Percentiles rank a stretch among this genome's conserved stretches.
These are phyloP conservation scores for Delphinella strobiligena DNA, from an alignment of 2,329 filamentous ascomycete species.

Conservation along the genomic window DNA sequence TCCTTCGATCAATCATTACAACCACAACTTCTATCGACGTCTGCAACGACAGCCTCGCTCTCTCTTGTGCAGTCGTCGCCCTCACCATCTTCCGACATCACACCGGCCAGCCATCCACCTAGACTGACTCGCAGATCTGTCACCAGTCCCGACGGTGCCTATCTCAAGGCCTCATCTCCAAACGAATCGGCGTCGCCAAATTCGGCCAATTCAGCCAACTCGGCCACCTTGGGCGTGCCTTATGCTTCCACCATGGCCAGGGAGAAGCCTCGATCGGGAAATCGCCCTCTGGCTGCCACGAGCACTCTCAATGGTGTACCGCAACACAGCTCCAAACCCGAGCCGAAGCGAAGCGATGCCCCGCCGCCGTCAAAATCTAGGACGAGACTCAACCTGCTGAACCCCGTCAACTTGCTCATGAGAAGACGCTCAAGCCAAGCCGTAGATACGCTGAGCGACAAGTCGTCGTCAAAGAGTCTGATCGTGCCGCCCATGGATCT, in stretches of 20 bases:
- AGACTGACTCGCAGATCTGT: background rate
- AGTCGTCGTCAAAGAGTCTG: constrained; percentile 37
- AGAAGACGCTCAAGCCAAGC: constrained; percentile 40
- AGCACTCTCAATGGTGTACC: constrained; percentile 8
- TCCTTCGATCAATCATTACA: background rate
- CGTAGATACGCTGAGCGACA: constrained; percentile 35
- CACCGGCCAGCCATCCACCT: background rate
- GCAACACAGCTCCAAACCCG: constrained; percentile 9
- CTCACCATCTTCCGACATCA: background rate
- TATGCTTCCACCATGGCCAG: constrained; percentile 9
- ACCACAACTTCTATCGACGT: background rate
- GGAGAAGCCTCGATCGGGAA: constrained; percentile 8
- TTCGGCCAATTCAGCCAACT: background rate
- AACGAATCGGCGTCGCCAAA: background rate
- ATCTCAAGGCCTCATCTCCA: constrained; percentile 1
- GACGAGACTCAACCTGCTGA: constrained; percentile 30
- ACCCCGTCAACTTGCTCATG: constrained; percentile 49
- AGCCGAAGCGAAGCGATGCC: background rate
- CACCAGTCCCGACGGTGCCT: constrained; percentile 4
- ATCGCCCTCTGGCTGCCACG: constrained; percentile 11
- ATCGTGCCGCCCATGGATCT: constrained; percentile 32
- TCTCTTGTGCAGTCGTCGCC: background rate
- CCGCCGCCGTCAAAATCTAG: constrained; percentile 1
- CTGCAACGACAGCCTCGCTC: background rate
- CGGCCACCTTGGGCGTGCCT: constrained; percentile 10